Evolutionary conservation across 2,329 filamentous ascomycete species (phyloP).

Genomic region (Trichoderma arundinaceum): DNA sequence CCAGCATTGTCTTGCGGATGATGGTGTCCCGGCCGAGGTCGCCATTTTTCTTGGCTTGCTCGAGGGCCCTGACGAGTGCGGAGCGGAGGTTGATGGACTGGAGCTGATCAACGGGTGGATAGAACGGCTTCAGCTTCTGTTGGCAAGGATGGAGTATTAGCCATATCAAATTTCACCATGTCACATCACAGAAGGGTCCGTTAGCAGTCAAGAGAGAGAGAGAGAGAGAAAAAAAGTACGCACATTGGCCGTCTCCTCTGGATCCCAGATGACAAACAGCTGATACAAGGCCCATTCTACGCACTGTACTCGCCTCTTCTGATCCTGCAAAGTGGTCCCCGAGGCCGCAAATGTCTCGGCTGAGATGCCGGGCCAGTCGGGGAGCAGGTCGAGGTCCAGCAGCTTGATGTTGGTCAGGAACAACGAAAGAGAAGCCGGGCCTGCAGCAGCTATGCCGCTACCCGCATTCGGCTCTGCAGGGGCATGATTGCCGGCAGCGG

Average conservation of each 20-base stretch:
- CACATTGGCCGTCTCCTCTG: conserved; percentile 75
- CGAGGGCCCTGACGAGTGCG: conserved; percentile 79
- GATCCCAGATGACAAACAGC: conserved; percentile 84
- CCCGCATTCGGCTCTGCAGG: conserved; percentile 18
- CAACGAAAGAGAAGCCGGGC: conserved; percentile 40
- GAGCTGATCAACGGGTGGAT: conserved; percentile 85
- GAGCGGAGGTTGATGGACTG: conserved; percentile 90
- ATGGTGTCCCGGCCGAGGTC: conserved; percentile 78
- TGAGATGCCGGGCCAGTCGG: conserved; percentile 82
- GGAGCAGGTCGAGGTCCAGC: conserved; percentile 74
- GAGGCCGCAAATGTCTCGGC: conserved; percentile 68
- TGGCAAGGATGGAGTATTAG: conserved; percentile 29
- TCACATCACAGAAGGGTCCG: background rate
- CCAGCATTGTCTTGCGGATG: conserved; percentile 91
- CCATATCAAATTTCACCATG: conserved; percentile 3
- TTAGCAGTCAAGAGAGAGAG: conserved; percentile 6
- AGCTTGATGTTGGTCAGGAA: conserved; percentile 86
- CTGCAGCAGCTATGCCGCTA: conserved; percentile 4
- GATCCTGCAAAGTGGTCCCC: conserved; percentile 69
- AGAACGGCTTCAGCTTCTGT: conserved; percentile 87
- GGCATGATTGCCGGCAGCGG: conserved; percentile 1
- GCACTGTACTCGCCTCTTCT: conserved; percentile 80
- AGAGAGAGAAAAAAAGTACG: conserved; percentile 35
- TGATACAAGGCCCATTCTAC: conserved; percentile 93
- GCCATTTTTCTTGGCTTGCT: conserved; percentile 87